These are phyloP conservation scores for Senna siamea DNA, from an alignment of 306 rosid species.

Conservation along the genomic window DNA sequence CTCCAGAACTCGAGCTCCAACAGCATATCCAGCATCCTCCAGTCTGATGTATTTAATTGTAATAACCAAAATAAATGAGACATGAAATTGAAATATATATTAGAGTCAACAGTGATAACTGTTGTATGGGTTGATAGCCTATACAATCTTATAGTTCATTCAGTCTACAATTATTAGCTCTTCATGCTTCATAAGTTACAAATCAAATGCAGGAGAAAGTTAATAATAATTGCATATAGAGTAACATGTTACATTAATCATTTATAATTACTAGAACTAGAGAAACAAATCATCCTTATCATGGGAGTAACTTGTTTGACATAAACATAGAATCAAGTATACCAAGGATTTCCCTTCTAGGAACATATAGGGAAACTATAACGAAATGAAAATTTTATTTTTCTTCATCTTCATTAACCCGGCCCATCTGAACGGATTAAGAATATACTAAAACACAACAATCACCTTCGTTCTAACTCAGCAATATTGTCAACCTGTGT, in stretches of 20 bases:
- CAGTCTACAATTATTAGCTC: background rate
- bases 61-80: background rate
- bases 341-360: background rate
- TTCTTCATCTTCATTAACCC: background rate
- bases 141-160: conserved; percentile 15
- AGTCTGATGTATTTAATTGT: conserved; percentile 56
- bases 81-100: background rate
- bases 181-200: background rate
- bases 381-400: background rate
- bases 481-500: conserved; percentile 96
- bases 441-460: background rate
- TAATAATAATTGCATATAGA: too few species aligned
- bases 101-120: background rate
- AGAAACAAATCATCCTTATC: conserved; percentile 14
- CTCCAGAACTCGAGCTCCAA: conserved; percentile 94
- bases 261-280: conserved; percentile 8
- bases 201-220: background rate
- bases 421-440: background rate
- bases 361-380: background rate
- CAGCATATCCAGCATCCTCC: conserved; percentile 98
- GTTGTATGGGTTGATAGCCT: conserved; percentile 1
- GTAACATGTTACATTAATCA: background rate
- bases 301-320: background rate
- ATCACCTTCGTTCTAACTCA: conserved; percentile 90
- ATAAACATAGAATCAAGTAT: too few species aligned